Conservation (phyloP, 2,329 filamentous ascomycete species). For the Aspergillus proliferans region DNA sequence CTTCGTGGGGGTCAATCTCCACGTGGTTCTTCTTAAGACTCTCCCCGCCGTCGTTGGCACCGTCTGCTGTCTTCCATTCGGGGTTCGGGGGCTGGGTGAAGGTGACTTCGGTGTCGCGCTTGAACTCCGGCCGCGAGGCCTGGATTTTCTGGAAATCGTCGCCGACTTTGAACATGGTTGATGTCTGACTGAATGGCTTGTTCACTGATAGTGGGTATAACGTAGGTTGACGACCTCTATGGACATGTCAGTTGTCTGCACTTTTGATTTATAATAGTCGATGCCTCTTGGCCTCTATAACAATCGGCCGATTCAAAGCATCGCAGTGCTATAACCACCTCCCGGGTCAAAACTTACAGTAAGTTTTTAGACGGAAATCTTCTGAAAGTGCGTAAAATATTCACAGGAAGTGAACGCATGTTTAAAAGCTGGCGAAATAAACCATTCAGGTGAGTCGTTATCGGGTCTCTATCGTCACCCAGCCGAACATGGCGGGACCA, state of each 20-base stretch:
- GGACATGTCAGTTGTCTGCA: neutral
- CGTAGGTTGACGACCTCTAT: neutral
- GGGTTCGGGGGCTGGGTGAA: conserved; percentile 38
- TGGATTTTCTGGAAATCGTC: conserved; percentile 35
- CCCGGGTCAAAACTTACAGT: neutral
- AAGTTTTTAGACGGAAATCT: neutral
- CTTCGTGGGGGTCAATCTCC: conserved; percentile 72
- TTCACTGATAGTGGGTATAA: neutral
- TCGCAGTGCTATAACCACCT: neutral
- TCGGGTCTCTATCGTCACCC: neutral
- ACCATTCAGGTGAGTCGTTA: too few relatives aligned
- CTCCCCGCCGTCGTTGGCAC: conserved; percentile 41
- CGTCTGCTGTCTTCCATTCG: conserved; percentile 38
- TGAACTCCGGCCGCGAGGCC: conserved; percentile 38
- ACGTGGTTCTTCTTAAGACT: conserved; percentile 56
- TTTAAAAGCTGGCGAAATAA: neutral
- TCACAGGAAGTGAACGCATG: neutral
- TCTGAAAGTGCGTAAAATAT: neutral
- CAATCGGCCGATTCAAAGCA: neutral
- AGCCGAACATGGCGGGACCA: neutral
- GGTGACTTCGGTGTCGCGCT: conserved; percentile 24
- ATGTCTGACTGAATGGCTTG: conserved; percentile 15
- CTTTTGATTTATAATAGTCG: too few relatives aligned
- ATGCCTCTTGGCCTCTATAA: too few relatives aligned
- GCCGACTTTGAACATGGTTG: conserved; percentile 18